These are phyloP conservation scores for Paspalum notatum DNA, from an alignment of 176 grass and related monocot genomes.

Conservation along the genomic window DNA sequence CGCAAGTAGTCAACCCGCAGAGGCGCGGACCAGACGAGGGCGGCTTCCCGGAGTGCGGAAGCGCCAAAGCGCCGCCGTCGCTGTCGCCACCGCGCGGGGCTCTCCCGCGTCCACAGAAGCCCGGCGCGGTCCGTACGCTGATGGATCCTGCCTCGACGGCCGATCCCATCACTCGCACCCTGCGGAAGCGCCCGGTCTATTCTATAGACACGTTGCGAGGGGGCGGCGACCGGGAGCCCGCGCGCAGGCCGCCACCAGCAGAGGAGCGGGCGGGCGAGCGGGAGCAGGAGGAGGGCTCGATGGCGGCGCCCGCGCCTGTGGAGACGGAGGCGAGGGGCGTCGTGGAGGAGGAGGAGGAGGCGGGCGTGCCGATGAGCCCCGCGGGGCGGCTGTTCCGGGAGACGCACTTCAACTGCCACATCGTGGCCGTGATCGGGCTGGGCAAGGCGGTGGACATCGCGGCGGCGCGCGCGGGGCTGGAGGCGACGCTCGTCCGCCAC, in stretches of 20 bases:
- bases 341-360: too few relatives aligned
- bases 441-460: slow-evolving; percentile 49
- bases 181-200: slow-evolving; percentile 38
- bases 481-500: slow-evolving; percentile 68
- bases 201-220: slow-evolving; percentile 30
- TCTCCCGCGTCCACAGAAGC: not conserved
- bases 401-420: slow-evolving; percentile 76
- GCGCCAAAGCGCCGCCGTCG: slow-evolving; percentile 31
- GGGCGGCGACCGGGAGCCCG: not conserved
- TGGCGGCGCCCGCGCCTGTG: not conserved
- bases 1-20: too few relatives aligned
- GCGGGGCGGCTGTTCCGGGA: slow-evolving; percentile 82
- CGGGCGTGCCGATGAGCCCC: slow-evolving; percentile 68
- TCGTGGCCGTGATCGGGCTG: slow-evolving; percentile 64
- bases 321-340: not conserved
- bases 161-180: too few relatives aligned
- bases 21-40: not conserved
- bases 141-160: slow-evolving; percentile 42
- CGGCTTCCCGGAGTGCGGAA: slow-evolving; percentile 16
- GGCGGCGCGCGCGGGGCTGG: slow-evolving; percentile 51
- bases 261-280: not conserved
- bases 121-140: not conserved
- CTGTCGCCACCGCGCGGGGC: not conserved
- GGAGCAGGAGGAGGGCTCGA: not conserved
- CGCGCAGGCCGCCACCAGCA: not conserved